These are phyloP conservation scores for Solanum neorickii DNA, from an alignment of 257 asterid genomes.

Conservation along the genomic window DNA sequence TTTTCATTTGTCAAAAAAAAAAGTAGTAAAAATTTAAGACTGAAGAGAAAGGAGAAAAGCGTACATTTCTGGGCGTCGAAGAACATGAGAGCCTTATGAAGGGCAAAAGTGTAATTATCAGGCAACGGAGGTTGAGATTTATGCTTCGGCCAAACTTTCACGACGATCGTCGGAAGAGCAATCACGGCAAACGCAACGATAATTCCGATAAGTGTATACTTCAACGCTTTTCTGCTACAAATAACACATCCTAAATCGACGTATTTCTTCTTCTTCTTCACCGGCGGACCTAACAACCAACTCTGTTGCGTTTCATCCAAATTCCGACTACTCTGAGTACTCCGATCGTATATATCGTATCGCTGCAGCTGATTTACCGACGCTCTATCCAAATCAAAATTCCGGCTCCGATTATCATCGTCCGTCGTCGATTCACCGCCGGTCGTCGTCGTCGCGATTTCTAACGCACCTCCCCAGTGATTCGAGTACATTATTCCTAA, in stretches of 20 bases:
- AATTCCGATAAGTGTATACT: conserved; percentile 28
- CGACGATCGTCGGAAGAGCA: conserved; percentile 49
- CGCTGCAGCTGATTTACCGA: conserved; percentile 28
- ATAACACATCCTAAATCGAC: conserved; percentile 75
- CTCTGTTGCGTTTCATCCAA: conserved; percentile 82
- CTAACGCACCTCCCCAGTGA: conserved; percentile 90
- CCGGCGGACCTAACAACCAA: conserved; percentile 70
- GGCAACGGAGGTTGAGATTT: conserved; percentile 35
- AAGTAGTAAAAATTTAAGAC: neutral
- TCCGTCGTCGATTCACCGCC: conserved; percentile 33
- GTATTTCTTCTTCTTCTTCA: conserved; percentile 58
- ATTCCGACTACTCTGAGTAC: conserved; percentile 1
- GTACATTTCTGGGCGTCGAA: conserved; percentile 95
- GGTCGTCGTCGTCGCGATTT: conserved; percentile 21
- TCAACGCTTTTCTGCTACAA: conserved; percentile 38
- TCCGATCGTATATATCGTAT: neutral
- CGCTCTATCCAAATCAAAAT: conserved; percentile 57
- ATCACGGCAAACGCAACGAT: conserved; percentile 40
- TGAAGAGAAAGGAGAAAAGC: conserved; percentile 2
- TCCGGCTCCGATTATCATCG: conserved; percentile 32
- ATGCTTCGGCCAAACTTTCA: conserved; percentile 34
- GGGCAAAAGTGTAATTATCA: conserved; percentile 61
- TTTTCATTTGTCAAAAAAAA: neutral
- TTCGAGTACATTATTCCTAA: conserved; percentile 37
- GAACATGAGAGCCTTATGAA: conserved; percentile 62